Conservation (phyloP, 208 protist species). For the Acanthamoeba culbertsoni region DNA sequence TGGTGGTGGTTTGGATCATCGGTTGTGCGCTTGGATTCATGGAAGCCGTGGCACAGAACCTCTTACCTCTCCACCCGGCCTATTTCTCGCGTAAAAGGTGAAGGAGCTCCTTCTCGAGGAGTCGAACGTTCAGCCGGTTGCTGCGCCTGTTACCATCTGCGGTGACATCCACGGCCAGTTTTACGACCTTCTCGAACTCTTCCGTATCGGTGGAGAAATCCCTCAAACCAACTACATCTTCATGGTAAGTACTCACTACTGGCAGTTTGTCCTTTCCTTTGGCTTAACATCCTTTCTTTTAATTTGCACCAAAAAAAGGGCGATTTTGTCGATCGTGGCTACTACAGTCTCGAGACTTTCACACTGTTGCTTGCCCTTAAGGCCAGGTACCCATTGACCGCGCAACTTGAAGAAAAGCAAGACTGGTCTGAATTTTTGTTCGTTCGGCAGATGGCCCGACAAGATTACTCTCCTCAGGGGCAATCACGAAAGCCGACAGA, state of each 20-base stretch:
- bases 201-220: slow-evolving; percentile 88
- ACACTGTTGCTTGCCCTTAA: slow-evolving; percentile 88
- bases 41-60: neutral
- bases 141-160: slow-evolving; percentile 97
- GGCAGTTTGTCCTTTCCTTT: neutral
- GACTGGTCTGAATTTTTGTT: neutral
- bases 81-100: slow-evolving; percentile 66
- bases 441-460: slow-evolving; percentile 85
- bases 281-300: neutral
- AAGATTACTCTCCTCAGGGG: slow-evolving; percentile 90
- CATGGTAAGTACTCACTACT: neutral
- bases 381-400: slow-evolving; percentile 80
- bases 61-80: neutral
- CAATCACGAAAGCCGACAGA: slow-evolving; percentile 93
- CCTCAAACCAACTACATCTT: neutral
- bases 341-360: slow-evolving; percentile 89
- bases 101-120: slow-evolving; percentile 88
- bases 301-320: neutral
- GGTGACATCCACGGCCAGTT: slow-evolving; percentile 99
- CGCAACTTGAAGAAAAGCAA: neutral
- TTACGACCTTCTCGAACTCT: slow-evolving; percentile 96
- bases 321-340: slow-evolving; percentile 82
- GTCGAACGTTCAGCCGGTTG: slow-evolving; percentile 93
- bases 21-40: neutral
- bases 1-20: neutral